Base-by-base conservation (phyloP, 2,329 filamentous ascomycete species). In the Penicillium sp. region DNA sequence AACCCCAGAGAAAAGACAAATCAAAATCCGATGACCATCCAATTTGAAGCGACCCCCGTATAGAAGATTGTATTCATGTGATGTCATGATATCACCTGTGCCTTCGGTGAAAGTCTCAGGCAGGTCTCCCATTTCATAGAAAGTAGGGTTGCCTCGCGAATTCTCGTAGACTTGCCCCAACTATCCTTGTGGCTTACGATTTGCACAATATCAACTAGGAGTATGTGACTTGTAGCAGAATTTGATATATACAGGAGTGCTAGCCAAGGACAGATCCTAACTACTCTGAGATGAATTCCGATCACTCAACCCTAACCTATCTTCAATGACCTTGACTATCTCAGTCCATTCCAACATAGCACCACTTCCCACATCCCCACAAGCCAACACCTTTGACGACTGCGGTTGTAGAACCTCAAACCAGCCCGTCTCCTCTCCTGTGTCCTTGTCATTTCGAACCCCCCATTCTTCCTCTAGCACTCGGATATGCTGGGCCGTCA, bases 331-430 rank as follows among this genome's bases (percentile, higher is more conserved):
- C 10, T 70, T 69, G 4, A 92, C 88, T 69, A 95, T 88, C 53
- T 86, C 80, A 50, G 77, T 80, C 88, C 89, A 95, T 50, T 88
- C 84, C 65, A 81, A 82, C 91, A 96, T 96, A 3, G 86, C 90
- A 2, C 91, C 91, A 38, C 83, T 80, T 0, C 91, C 91, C 1
- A 87, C 80, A 73, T 96, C 91, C 6, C 90, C 90, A 73, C 91
- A 96, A 0, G 90, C 91, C 52, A 96, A 75, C n/a, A 80, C 79
- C 77, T 94, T 95, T 17, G 55, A 57, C 65, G 86, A 81, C 63
- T 88, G 80, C 0, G 91, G 89, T 49, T 77, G 74, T 58, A 94
- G 67, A n/a, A 95, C 83, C 67, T 90, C 85, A 63, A 91, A 82
- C 87, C 83, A 86, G 1, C 75, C 75, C 8, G 68, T 65, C 8